Percentiles rank a stretch among this genome's conserved stretches.
Evolutionary conservation across 208 protist species (phyloP).

Genomic region (Kentomonas sorsogonicus): DNA sequence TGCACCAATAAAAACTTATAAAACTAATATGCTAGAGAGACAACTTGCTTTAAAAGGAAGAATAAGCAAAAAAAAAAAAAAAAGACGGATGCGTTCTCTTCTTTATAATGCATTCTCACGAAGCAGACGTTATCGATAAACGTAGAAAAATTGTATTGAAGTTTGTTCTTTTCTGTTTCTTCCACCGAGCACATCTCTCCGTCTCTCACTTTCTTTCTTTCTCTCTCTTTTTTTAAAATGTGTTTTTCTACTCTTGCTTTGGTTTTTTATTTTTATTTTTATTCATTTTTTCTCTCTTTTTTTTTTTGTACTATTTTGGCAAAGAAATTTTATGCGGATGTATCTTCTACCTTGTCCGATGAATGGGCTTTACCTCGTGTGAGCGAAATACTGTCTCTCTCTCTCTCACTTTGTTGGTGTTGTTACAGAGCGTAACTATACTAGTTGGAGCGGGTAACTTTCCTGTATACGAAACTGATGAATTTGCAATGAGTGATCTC

Average conservation of each 20-base stretch:
- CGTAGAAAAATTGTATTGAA: background rate
- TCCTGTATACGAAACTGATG: too few relatives aligned
- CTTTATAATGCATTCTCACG: too few relatives aligned
- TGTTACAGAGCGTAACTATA: background rate
- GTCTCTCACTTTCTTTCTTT: background rate
- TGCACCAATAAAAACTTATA: too few relatives aligned
- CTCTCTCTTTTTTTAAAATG: background rate
- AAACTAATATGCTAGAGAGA: background rate
- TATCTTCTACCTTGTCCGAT: too few relatives aligned
- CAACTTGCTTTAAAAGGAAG: background rate
- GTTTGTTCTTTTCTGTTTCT: constrained; percentile 10
- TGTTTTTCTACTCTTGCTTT: constrained; percentile 8
- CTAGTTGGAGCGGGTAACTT: too few relatives aligned
- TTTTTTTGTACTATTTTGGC: constrained; percentile 14
- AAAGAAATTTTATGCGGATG: too few relatives aligned
- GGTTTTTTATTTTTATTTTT: constrained; percentile 11
- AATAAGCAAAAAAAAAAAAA: background rate
- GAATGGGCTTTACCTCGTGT: background rate
- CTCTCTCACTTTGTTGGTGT: constrained; percentile 4
- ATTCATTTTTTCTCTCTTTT: constrained; percentile 12
- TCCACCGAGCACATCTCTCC: background rate
- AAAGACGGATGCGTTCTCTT: too few relatives aligned
- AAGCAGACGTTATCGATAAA: too few relatives aligned
- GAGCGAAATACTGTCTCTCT: constrained; percentile 1
- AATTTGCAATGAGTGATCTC: too few relatives aligned